phyloP scores from a whole-genome alignment of 2,329 filamentous ascomycete genomes.

The Xylaria sp. region DNA sequence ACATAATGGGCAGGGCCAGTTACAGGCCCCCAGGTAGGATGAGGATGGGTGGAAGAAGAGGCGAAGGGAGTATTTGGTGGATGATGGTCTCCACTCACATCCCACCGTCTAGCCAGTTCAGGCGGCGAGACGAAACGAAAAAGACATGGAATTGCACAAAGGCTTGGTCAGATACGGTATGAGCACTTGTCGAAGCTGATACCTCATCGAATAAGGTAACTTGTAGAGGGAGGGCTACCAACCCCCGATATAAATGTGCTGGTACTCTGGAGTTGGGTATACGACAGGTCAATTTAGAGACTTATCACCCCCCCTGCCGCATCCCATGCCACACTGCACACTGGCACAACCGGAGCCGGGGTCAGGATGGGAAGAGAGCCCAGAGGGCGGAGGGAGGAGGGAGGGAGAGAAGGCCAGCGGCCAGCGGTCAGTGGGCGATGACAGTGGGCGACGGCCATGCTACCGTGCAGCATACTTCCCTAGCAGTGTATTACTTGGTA shows the following conservation, averaged over 20 bases:
- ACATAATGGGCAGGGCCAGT: conserved; percentile 30
- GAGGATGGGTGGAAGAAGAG: conserved; percentile 37
- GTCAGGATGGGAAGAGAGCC: conserved; percentile 11
- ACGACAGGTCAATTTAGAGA: conserved; percentile 22
- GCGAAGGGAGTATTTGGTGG: conserved; percentile 30
- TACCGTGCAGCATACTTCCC: not conserved
- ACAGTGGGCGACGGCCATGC: conserved; percentile 15
- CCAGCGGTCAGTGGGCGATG: conserved; percentile 21
- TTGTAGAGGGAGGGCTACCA: conserved; percentile 9
- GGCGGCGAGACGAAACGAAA: conserved; percentile 18
- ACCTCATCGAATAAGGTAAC: conserved; percentile 19
- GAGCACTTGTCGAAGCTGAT: conserved; percentile 11
- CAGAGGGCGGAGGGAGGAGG: no score
- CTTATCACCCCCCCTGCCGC: conserved; percentile 10
- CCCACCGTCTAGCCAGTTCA: conserved; percentile 29
- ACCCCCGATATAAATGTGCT: conserved; percentile 7
- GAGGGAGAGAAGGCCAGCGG: not conserved
- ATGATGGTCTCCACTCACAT: conserved; percentile 27
- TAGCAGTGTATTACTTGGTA: not conserved
- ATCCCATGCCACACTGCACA: conserved; percentile 20
- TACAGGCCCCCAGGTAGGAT: conserved; percentile 35
- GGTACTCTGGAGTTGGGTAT: not conserved
- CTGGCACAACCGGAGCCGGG: conserved; percentile 23
- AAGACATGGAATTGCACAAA: conserved; percentile 10
- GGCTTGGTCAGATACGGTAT: conserved; percentile 21